Conservation (phyloP, 208 protist genomes). For the Strigomonas culicis region DNA sequence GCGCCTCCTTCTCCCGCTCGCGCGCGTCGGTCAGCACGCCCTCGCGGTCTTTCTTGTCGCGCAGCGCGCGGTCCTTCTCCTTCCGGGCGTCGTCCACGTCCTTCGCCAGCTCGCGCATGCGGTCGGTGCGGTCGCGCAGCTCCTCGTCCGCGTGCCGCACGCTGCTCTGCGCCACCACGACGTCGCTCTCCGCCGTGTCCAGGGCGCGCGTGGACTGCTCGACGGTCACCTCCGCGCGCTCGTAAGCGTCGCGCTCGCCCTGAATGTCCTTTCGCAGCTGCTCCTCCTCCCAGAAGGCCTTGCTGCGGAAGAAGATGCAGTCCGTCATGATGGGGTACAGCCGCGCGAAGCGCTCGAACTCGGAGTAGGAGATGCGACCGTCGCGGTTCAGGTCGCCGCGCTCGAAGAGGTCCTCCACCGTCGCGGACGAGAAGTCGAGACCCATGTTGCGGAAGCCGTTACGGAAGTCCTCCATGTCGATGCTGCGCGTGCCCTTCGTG, state of each 20-base stretch:
- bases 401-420: constrained; percentile 88
- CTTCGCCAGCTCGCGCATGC: constrained; percentile 72
- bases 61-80: constrained; percentile 67
- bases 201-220: constrained; percentile 52
- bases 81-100: constrained; percentile 81
- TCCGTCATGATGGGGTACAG: constrained; percentile 91
- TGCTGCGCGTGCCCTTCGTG: constrained; percentile 61
- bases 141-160: constrained; percentile 67
- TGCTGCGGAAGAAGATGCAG: constrained; percentile 88
- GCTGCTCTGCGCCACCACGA: constrained; percentile 48
- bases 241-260: constrained; percentile 65
- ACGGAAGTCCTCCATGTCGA: constrained; percentile 82
- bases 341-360: constrained; percentile 88
- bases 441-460: constrained; percentile 77
- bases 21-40: constrained; percentile 52
- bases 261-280: constrained; percentile 82
- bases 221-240: constrained; percentile 52
- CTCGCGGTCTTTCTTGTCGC: constrained; percentile 84
- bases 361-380: constrained; percentile 74
- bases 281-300: constrained; percentile 91
- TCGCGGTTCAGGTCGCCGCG: constrained; percentile 83
- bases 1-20: constrained; percentile 75
- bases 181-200: constrained; percentile 50
- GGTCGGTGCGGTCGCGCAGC: constrained; percentile 74
- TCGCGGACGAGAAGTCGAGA: constrained; percentile 83